These are phyloP conservation scores for Speleostelium caveatum DNA, from an alignment of 78 protist genomes.

Conservation along the genomic window DNA sequence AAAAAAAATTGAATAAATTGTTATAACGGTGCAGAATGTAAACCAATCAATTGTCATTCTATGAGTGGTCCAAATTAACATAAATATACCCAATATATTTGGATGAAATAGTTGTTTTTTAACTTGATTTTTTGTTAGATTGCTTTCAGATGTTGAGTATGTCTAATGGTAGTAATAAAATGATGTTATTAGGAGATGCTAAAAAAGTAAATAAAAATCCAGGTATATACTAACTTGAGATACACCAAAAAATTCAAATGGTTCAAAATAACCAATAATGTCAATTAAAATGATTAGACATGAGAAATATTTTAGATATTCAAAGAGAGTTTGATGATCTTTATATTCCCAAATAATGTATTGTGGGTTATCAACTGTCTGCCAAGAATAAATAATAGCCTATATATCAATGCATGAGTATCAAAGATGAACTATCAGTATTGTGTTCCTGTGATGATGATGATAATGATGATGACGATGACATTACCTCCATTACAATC, in stretches of 20 bases:
- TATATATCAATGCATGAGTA: not conserved
- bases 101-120: not conserved
- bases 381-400: not conserved
- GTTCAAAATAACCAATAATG: not conserved
- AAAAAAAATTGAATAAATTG: constrained; percentile 13
- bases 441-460: not conserved
- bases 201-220: not conserved
- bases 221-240: not conserved
- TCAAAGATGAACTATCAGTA: not conserved
- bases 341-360: constrained; percentile 1
- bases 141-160: not conserved
- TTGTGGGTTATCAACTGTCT: not conserved
- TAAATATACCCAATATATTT: not conserved
- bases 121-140: not conserved
- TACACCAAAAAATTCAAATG: constrained; percentile 12
- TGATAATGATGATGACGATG: not conserved
- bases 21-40: not conserved
- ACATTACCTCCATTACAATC: not conserved
- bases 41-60: constrained; percentile 38
- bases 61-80: not conserved
- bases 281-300: not conserved
- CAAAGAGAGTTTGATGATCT: not conserved
- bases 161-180: not conserved
- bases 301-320: too few relatives aligned
- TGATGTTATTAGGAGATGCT: not conserved